Percentiles rank a stretch among this genome's conserved stretches.
These are phyloP conservation scores for Entrophospora sp. DNA, from an alignment of 192 early-diverging fungal species.

Conservation along the genomic window DNA sequence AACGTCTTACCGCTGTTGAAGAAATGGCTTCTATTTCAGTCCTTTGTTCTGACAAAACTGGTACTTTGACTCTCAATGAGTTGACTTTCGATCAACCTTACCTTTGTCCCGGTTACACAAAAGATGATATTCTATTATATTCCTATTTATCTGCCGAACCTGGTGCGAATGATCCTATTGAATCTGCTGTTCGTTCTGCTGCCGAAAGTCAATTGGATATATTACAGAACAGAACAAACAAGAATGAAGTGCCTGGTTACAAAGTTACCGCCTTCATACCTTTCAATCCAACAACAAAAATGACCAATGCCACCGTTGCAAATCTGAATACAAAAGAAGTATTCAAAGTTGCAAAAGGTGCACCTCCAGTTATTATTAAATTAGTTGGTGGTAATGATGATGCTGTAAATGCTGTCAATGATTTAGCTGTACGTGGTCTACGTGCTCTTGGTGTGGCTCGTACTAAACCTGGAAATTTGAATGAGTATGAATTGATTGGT, in stretches of 20 bases:
- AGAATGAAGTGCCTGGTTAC: constrained; percentile 72
- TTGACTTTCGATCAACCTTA: constrained; percentile 87
- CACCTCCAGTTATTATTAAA: constrained; percentile 84
- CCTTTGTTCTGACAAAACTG: constrained; percentile 81
- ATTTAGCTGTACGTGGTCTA: constrained; percentile 73
- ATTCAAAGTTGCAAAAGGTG: constrained; percentile 91
- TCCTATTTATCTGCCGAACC: constrained; percentile 82
- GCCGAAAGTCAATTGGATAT: constrained; percentile 65
- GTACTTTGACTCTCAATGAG: constrained; percentile 88
- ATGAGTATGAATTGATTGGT: constrained; percentile 72
- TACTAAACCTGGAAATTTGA: constrained; percentile 55
- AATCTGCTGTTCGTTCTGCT: constrained; percentile 79
- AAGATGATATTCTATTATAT: constrained; percentile 73
- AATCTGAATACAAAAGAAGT: constrained; percentile 69
- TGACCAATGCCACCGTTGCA: constrained; percentile 81
- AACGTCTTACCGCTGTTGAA: constrained; percentile 91
- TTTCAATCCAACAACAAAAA: constrained; percentile 89
- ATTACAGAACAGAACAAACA: constrained; percentile 43
- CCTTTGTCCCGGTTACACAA: constrained; percentile 52
- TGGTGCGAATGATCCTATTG: constrained; percentile 87
- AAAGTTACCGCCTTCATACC: constrained; percentile 86
- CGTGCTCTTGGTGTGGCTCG: constrained; percentile 91
- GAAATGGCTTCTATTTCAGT: constrained; percentile 89
- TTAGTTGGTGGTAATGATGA: constrained; percentile 76
- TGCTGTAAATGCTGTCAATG: constrained; percentile 73